Conservation (phyloP, 441 rosid species). For the Manihot esculenta region DNA sequence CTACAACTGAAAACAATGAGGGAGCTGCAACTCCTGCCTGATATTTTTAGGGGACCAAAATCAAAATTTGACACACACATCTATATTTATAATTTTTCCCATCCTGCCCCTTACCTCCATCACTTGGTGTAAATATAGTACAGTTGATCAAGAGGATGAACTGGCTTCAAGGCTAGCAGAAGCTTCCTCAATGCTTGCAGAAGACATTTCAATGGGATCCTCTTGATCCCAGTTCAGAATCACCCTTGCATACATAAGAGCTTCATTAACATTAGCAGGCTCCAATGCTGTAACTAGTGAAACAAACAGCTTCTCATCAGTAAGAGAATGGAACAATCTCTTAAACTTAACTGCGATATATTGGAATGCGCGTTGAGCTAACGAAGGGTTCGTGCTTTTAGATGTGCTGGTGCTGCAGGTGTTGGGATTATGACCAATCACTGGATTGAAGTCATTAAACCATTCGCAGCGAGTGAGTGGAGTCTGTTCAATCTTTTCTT, state of each 20-base stretch:
- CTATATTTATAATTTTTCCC: too few species aligned
- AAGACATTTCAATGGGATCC: slow-evolving; percentile 49
- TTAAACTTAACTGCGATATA: slow-evolving; percentile 82
- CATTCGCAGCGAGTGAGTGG: slow-evolving; percentile 74
- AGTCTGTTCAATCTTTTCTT: slow-evolving; percentile 63
- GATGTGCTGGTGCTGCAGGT: slow-evolving; percentile 35
- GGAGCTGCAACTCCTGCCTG: too few species aligned
- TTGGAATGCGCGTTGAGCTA: slow-evolving; percentile 79
- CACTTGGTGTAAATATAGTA: not conserved
- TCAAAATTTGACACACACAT: too few species aligned
- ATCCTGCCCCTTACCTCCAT: too few species aligned
- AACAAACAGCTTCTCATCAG: slow-evolving; percentile 66
- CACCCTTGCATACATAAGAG: slow-evolving; percentile 83
- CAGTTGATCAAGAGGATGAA: slow-evolving; percentile 36
- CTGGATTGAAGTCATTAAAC: slow-evolving; percentile 84
- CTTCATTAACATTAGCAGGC: slow-evolving; percentile 56
- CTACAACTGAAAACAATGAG: too few species aligned
- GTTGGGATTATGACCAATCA: slow-evolving; percentile 54
- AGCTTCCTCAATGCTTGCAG: slow-evolving; percentile 57
- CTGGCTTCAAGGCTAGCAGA: slow-evolving; percentile 57
- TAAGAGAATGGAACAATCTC: slow-evolving; percentile 66
- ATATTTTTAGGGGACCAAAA: too few species aligned
- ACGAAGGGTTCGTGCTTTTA: slow-evolving; percentile 56
- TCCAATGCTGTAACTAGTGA: slow-evolving; percentile 69
- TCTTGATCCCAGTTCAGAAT: slow-evolving; percentile 82